Evolutionary conservation across 768 basidiomycete species (phyloP).

Genomic region (Fistulinella prunicolor): DNA sequence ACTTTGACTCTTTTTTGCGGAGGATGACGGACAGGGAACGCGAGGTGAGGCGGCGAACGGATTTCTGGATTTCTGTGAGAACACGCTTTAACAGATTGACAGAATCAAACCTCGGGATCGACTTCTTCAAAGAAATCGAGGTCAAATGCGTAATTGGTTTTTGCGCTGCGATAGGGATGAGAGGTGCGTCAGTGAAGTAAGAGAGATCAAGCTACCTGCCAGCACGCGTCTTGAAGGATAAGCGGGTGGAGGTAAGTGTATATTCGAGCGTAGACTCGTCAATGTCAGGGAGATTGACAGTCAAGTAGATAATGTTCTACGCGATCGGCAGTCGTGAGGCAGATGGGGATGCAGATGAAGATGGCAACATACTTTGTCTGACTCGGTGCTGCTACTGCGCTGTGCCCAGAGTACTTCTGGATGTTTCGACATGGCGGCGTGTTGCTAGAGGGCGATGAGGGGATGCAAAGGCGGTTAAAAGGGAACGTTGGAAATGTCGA

Average conservation of each 20-base stretch:
- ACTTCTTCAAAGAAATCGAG: slow-evolving; percentile 77
- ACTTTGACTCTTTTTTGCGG: slow-evolving; percentile 72
- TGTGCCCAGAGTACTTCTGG: slow-evolving; percentile 97
- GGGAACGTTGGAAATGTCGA: slow-evolving; percentile 25
- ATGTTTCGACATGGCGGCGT: slow-evolving; percentile 46
- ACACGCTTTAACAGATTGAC: background rate
- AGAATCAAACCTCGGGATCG: slow-evolving; percentile 58
- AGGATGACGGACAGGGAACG: slow-evolving; percentile 68
- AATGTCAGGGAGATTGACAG: slow-evolving; percentile 81
- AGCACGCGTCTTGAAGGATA: slow-evolving; percentile 65
- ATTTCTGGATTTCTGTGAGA: slow-evolving; percentile 16
- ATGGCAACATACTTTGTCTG: slow-evolving; percentile 58
- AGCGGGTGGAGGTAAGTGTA: slow-evolving; percentile 49
- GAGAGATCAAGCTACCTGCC: slow-evolving; percentile 48
- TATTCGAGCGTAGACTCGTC: slow-evolving; percentile 54
- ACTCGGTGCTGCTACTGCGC: slow-evolving; percentile 64
- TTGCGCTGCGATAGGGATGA: slow-evolving; percentile 5
- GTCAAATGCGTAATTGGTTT: slow-evolving; percentile 69
- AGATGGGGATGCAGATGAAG: background rate
- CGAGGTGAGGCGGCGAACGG: slow-evolving; percentile 54
- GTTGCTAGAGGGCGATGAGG: slow-evolving; percentile 7
- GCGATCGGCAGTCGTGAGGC: slow-evolving; percentile 1
- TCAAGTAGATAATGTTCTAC: slow-evolving; percentile 85
- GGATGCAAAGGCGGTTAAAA: slow-evolving; percentile 6
- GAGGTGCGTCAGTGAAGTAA: background rate